Percentiles rank a stretch among this genome's conserved stretches.
Conservation (phyloP, 192 early-diverging fungal genomes). For the Umbelopsis sp. region DNA sequence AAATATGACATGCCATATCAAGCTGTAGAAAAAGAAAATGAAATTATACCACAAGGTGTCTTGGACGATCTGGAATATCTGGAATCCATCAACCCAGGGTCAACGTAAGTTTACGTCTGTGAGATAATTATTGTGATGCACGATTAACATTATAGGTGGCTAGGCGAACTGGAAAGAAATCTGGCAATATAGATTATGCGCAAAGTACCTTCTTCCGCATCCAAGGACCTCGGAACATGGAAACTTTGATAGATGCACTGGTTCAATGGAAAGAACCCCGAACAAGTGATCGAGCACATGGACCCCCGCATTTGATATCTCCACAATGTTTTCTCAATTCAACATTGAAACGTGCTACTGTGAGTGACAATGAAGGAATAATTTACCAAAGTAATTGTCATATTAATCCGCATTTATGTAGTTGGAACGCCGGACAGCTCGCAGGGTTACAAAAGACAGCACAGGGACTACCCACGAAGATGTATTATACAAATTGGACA, state of each 20-base stretch:
- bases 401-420: background rate
- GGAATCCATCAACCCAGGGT: constrained; percentile 2
- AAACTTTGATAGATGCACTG: background rate
- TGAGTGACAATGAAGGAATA: background rate
- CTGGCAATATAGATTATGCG: background rate
- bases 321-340: constrained; percentile 16
- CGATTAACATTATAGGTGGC: background rate
- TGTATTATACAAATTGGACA: constrained; percentile 15
- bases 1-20: background rate
- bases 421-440: background rate
- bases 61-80: constrained; percentile 14
- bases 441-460: background rate
- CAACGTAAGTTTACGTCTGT: background rate
- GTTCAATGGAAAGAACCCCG: constrained; percentile 9
- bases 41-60: background rate
- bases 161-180: background rate
- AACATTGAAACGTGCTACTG: background rate
- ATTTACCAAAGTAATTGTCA: background rate
- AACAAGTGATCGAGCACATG: constrained; percentile 14
- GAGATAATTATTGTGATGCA: background rate
- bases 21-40: constrained; percentile 2
- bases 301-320: constrained; percentile 7
- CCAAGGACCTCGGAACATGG: background rate
- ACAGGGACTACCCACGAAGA: background rate
- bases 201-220: background rate